These are phyloP conservation scores for Naganishia liquefaciens DNA, from an alignment of 1,284 basidiomycete genomes.

Conservation along the genomic window DNA sequence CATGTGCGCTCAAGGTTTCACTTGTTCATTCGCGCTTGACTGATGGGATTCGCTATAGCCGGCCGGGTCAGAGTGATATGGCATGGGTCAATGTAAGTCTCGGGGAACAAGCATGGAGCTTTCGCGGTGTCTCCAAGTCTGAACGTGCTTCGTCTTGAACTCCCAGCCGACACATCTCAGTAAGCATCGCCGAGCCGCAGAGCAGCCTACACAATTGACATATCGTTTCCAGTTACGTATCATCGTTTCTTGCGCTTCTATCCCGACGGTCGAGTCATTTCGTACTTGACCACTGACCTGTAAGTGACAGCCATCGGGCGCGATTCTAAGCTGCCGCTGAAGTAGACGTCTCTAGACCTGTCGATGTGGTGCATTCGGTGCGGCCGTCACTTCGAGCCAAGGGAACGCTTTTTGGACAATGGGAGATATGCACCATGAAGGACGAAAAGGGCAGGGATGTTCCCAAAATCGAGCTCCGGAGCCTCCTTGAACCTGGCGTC, in stretches of 20 bases:
- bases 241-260: conserved; percentile 74
- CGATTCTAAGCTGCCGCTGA: neutral
- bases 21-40: neutral
- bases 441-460: conserved; percentile 13
- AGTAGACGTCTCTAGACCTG: conserved; percentile 57
- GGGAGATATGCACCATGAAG: conserved; percentile 42
- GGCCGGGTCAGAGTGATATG: conserved; percentile 73
- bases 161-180: conserved; percentile 51
- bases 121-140: neutral
- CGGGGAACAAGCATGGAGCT: conserved; percentile 1
- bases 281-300: conserved; percentile 77
- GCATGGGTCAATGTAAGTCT: conserved; percentile 74
- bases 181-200: conserved; percentile 34
- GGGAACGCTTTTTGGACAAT: conserved; percentile 57
- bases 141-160: too few relatives aligned
- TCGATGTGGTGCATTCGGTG: conserved; percentile 73
- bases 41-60: conserved; percentile 56
- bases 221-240: conserved; percentile 47
- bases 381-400: conserved; percentile 77
- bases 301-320: conserved; percentile 53
- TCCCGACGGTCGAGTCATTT: conserved; percentile 80
- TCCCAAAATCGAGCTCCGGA: conserved; percentile 42
- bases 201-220: neutral
- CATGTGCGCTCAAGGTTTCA: conserved; percentile 53
- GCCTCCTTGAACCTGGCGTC: conserved; percentile 49